A percentile compares a stretch with the other conserved stretches of the same genome.
Evolutionary conservation across 495 filamentous ascomycete genomes (phyloP).

Genomic region (Cercophora scortea): DNA sequence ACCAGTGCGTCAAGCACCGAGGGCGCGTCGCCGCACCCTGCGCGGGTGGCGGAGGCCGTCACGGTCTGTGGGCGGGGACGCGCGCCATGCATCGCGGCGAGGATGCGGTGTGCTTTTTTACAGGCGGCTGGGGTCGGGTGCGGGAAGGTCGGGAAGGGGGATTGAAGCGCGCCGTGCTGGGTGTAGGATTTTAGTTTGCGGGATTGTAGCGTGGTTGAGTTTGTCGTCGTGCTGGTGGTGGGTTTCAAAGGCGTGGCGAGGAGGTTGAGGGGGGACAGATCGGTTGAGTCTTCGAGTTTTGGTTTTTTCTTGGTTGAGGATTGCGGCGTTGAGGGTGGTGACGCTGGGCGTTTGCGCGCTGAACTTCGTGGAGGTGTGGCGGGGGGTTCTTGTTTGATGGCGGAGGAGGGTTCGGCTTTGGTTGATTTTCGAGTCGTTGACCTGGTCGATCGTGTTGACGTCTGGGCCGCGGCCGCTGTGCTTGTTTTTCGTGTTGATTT

Average conservation of each 20-base stretch:
- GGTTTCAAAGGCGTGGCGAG: neutral
- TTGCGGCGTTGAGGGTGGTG: neutral
- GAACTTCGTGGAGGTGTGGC: too few relatives aligned
- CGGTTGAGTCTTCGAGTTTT: neutral
- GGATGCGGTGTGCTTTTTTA: conserved; percentile 55
- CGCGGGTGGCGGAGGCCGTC: conserved; percentile 55
- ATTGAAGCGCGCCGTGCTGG: conserved; percentile 15
- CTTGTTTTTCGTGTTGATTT: too few relatives aligned
- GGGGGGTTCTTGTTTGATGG: too few relatives aligned
- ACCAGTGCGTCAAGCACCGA: conserved; percentile 81
- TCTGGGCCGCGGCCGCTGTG: too few relatives aligned
- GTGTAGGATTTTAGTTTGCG: conserved; percentile 24
- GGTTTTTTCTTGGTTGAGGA: neutral
- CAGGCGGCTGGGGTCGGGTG: conserved; percentile 68
- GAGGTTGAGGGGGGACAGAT: neutral
- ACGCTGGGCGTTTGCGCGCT: too few relatives aligned
- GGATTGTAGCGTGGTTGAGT: neutral
- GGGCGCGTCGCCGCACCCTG: conserved; percentile 81
- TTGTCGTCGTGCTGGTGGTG: too few relatives aligned
- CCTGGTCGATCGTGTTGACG: too few relatives aligned
- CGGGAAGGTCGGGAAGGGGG: conserved; percentile 61
- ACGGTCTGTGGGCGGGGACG: conserved; percentile 53
- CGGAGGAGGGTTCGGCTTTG: too few relatives aligned
- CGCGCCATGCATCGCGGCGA: conserved; percentile 59
- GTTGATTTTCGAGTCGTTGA: too few relatives aligned